Evolutionary conservation across 805 yeast species (phyloP).

Genomic region (Wickerhamiella kurtzmanii): DNA sequence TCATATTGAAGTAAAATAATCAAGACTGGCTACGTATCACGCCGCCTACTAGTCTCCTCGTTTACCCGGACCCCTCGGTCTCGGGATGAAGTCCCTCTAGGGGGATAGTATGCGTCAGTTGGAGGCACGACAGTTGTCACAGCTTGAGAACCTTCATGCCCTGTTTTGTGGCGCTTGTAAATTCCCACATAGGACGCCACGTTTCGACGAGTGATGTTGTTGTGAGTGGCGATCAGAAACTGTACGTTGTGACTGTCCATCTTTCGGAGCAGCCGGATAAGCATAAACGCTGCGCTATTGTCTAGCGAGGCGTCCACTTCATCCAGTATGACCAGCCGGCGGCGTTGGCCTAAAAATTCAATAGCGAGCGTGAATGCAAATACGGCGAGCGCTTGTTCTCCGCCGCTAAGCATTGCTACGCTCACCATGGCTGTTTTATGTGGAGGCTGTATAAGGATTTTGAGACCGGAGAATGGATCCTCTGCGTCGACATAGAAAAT

Average conservation of each 20-base stretch:
- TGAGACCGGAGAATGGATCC: no score
- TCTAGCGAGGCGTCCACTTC: background rate
- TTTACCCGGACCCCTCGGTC: background rate
- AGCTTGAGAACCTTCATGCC: no score
- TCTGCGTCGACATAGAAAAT: no score
- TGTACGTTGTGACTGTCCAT: background rate
- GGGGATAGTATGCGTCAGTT: no score
- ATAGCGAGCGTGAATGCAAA: slow-evolving; percentile 20
- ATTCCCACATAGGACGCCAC: background rate
- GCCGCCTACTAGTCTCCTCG: background rate
- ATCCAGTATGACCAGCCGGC: background rate
- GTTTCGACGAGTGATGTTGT: background rate
- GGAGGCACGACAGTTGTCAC: no score
- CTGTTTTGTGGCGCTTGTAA: no score
- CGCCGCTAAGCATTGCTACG: background rate
- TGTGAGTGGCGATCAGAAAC: background rate
- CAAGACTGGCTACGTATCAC: background rate
- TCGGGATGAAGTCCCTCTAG: no score
- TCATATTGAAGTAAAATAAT: background rate
- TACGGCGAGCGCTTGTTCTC: slow-evolving; percentile 21
- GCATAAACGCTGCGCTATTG: background rate
- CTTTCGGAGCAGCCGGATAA: background rate
- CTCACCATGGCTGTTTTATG: no score
- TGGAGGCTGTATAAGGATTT: no score
- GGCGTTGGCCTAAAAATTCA: background rate